These are phyloP conservation scores for Corymbia calophylla DNA, from an alignment of 441 rosid genomes.

Conservation along the genomic window DNA sequence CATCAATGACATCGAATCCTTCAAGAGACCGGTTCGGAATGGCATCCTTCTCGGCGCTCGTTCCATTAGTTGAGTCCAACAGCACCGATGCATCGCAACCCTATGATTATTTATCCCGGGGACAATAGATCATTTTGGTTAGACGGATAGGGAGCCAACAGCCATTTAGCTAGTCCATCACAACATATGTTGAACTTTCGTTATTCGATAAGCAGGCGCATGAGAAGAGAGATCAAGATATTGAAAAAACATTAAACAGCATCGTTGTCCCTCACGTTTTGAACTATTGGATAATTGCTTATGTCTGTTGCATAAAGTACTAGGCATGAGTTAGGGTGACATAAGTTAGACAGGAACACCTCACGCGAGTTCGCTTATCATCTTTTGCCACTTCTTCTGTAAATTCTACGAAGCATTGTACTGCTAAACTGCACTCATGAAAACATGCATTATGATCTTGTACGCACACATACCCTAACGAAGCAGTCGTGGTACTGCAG, in stretches of 20 bases:
- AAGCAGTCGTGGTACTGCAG: slow-evolving; percentile 33
- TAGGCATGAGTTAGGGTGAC: neutral
- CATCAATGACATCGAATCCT: neutral
- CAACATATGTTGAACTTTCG: neutral
- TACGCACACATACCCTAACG: slow-evolving; percentile 11
- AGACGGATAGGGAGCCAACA: neutral
- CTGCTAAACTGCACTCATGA: neutral
- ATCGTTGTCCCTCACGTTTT: neutral
- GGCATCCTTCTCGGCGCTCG: slow-evolving; percentile 34
- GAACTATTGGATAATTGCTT: too few relatives aligned
- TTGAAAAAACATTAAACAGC: neutral
- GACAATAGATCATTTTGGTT: neutral
- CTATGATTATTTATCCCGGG: neutral
- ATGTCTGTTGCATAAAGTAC: neutral
- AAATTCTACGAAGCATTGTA: neutral
- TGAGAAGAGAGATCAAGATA: neutral
- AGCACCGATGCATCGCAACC: slow-evolving; percentile 60
- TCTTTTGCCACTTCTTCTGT: neutral
- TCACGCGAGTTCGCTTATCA: neutral
- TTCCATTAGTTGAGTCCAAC: slow-evolving; percentile 25
- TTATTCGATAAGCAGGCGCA: neutral
- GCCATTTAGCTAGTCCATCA: neutral
- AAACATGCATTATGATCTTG: neutral
- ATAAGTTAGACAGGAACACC: neutral
- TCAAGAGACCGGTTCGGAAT: slow-evolving; percentile 30